Base-by-base conservation (phyloP, 164 flowering plant species). In the Cinnamomum micranthum region DNA sequence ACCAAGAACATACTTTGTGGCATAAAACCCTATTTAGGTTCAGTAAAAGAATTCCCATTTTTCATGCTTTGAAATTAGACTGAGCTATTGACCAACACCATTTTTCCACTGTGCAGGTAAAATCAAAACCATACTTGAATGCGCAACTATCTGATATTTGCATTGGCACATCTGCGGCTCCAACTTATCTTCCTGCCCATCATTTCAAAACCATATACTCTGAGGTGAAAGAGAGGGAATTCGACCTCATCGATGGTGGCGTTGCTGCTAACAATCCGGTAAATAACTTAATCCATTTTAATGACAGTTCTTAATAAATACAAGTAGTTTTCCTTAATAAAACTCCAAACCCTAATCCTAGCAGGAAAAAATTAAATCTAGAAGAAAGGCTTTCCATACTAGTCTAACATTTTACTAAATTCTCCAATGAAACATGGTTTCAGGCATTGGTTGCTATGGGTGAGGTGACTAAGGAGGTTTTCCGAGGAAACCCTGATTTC, bases 151-250 rank as follows among this genome's bases (percentile, higher is more conserved):
- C 83, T 12, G 86, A 84, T 68, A 80, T 80, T 55, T 84, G 84
- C 74, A 80, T 84, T 17, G 75, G 80, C 58, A 81, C 86, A 6
- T 81, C 86, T 14, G 81, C 86, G 2, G 84, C 86, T 10, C 84
- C 86, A 62, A 81, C 86, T 10, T 84, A 80, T 65, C 73, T 81
- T 9, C 84, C 86, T 2, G 82, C 84, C 28, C 71, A 82, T 70
- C 76, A 67, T 50, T 84, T 84, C 60, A n/a, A 80, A 63, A 76
- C 28, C 22, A 62, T 68, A 27, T 62, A 78, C 25, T 7, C 69
- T 9, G 50, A 74, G 3, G 81, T 79, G 23, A 73, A 75, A 27
- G 73, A 63, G 35, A 69, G 80, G 50, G 80, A 78, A 33, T 83
- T 78, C 76, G 69, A 83, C 70, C 81, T 83, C 22, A 72, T 83